phyloP scores from a whole-genome alignment of 139 green algal genomes.

The Microglena sp. region DNA sequence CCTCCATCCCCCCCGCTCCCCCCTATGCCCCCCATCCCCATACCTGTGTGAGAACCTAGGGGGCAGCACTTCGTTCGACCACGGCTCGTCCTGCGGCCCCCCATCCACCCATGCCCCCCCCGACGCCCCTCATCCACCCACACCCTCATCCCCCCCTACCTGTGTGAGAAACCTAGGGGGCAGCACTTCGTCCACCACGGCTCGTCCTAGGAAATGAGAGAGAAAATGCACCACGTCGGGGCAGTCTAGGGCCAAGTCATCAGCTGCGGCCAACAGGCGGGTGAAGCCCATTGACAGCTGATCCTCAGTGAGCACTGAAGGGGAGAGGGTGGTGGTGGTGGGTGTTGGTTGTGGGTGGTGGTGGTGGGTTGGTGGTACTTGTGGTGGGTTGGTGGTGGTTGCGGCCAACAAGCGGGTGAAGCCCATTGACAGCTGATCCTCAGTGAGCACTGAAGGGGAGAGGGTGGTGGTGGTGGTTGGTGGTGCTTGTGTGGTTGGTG shows the following conservation, averaged over 20 bases:
- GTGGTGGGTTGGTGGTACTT: too few relatives aligned
- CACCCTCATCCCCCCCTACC: conserved; percentile 5
- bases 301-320: conserved; percentile 15
- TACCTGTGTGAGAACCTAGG: conserved; percentile 63
- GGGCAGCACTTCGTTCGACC: conserved; percentile 84
- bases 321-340: not conserved
- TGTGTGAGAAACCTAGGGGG: conserved; percentile 71
- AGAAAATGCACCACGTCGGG: conserved; percentile 70
- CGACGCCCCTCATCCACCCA: not conserved
- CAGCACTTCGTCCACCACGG: conserved; percentile 90
- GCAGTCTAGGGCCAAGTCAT: conserved; percentile 83
- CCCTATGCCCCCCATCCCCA: not conserved
- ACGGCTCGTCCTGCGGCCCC: conserved; percentile 44
- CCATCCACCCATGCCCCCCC: not conserved
- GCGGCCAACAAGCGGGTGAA: conserved; percentile 60
- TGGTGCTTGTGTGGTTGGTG: too few relatives aligned
- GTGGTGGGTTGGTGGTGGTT: not conserved
- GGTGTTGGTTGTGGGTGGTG: too few relatives aligned
- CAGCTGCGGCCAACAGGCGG: conserved; percentile 48
- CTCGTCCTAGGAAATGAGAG: conserved; percentile 68
- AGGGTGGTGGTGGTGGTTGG: too few relatives aligned
- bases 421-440: conserved; percentile 40
- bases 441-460: conserved; percentile 5
- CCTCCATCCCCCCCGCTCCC: too few relatives aligned
- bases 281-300: conserved; percentile 58